A percentile compares a stretch with the other conserved stretches of the same genome.
These are phyloP conservation scores for Spergularia azorica DNA, from an alignment of 179 eudicot genomes.

Conservation along the genomic window DNA sequence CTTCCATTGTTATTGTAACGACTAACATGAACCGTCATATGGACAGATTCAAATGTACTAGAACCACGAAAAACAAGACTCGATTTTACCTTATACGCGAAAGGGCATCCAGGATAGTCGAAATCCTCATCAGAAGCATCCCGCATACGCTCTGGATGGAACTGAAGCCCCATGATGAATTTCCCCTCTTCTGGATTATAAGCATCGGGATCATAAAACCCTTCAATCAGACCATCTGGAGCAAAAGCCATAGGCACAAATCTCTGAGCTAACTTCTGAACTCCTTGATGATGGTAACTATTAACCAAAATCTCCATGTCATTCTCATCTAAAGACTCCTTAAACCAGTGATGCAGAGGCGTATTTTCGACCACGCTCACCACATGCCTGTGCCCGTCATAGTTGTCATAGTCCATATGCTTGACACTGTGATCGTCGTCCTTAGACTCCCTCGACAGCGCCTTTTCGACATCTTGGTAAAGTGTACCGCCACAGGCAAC, in stretches of 20 bases:
- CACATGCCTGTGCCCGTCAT: slow-evolving; percentile 80
- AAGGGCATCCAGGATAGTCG: slow-evolving; percentile 89
- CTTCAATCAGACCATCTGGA: slow-evolving; percentile 85
- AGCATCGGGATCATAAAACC: slow-evolving; percentile 86
- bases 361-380: slow-evolving; percentile 65
- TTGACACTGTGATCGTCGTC: slow-evolving; percentile 37
- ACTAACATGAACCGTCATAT: no score
- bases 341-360: slow-evolving; percentile 76
- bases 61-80: background rate
- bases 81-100: slow-evolving; percentile 67
- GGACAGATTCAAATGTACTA: no score
- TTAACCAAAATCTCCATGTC: slow-evolving; percentile 73
- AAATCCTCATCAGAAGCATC: slow-evolving; percentile 55
- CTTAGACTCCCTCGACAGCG: slow-evolving; percentile 34
- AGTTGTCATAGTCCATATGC: slow-evolving; percentile 79
- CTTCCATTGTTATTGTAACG: no score
- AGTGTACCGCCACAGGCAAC: slow-evolving; percentile 96
- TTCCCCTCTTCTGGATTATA: slow-evolving; percentile 91
- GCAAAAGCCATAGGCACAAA: slow-evolving; percentile 90
- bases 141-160: slow-evolving; percentile 96
- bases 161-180: slow-evolving; percentile 91
- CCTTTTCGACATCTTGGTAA: slow-evolving; percentile 76
- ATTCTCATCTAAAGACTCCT: slow-evolving; percentile 53
- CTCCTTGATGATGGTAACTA: slow-evolving; percentile 97
- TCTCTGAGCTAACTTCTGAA: slow-evolving; percentile 72